phyloP scores from a whole-genome alignment of 2,329 filamentous ascomycete species.

The Penicillium sp. region DNA sequence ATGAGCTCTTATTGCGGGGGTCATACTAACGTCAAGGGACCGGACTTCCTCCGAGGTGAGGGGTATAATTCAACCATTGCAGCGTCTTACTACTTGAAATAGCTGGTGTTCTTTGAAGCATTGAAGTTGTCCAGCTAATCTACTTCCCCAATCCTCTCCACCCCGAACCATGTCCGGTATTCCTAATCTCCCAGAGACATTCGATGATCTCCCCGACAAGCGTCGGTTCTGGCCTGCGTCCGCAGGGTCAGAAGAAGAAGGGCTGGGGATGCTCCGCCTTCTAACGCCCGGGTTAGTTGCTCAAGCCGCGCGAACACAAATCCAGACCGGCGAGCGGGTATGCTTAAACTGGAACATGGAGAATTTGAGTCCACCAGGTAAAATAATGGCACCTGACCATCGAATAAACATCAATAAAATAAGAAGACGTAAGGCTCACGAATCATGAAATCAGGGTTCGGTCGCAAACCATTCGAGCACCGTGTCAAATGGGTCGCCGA shows the following conservation, averaged over 20 bases:
- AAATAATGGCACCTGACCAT: neutral
- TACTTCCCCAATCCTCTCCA: neutral
- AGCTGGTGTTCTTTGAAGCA: neutral
- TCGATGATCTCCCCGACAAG: slow-evolving; percentile 47
- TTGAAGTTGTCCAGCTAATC: neutral
- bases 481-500: slow-evolving; percentile 48
- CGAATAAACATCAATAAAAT: no score
- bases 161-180: slow-evolving; percentile 21
- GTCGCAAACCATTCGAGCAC: slow-evolving; percentile 51
- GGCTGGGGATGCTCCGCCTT: slow-evolving; percentile 51
- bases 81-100: neutral
- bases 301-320: slow-evolving; percentile 50
- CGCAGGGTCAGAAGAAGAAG: slow-evolving; percentile 50
- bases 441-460: slow-evolving; percentile 45
- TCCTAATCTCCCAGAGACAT: slow-evolving; percentile 28
- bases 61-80: neutral
- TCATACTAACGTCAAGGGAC: slow-evolving; percentile 12
- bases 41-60: slow-evolving; percentile 18
- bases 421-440: neutral
- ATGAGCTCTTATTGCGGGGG: slow-evolving; percentile 11
- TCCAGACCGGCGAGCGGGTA: slow-evolving; percentile 52
- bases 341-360: slow-evolving; percentile 57
- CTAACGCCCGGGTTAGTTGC: slow-evolving; percentile 54
- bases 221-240: slow-evolving; percentile 49
- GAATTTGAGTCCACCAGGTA: slow-evolving; percentile 50